Evolutionary conservation across 306 rosid species (phyloP).

Genomic region (Acacia confusa): DNA sequence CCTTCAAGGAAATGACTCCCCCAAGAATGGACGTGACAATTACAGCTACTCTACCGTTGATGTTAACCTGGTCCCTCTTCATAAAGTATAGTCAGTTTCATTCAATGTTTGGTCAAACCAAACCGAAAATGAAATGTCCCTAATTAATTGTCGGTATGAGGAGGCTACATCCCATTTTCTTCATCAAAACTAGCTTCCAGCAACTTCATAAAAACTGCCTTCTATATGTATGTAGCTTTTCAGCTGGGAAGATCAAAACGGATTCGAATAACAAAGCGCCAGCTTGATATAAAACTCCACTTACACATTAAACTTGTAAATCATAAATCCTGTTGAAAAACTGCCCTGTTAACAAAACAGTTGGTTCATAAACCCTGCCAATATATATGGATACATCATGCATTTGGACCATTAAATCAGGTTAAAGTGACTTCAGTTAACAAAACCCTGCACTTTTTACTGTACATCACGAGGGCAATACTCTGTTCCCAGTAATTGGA

Average conservation of each 20-base stretch:
- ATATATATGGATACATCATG: neutral
- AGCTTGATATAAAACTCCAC: too few species aligned
- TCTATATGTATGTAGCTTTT: neutral
- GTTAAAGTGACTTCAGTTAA: neutral
- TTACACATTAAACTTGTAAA: too few species aligned
- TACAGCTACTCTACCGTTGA: neutral
- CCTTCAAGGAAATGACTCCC: neutral
- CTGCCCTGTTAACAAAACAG: neutral
- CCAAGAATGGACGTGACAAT: too few species aligned
- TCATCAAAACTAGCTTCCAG: neutral
- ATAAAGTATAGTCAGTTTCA: neutral
- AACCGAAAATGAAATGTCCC: too few species aligned
- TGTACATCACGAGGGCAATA: slow-evolving; percentile 38
- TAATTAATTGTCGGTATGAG: neutral
- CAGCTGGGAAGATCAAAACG: neutral
- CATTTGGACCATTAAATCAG: neutral
- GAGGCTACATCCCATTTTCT: neutral
- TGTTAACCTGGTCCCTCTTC: neutral
- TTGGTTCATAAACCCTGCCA: neutral
- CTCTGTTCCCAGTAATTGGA: slow-evolving; percentile 6
- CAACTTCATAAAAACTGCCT: neutral
- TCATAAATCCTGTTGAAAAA: too few species aligned
- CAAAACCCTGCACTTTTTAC: slow-evolving; percentile 8
- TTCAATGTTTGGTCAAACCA: neutral
- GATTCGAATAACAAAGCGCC: neutral